These are phyloP conservation scores for Myxozyma neglecta DNA, from an alignment of 805 yeast species.

Conservation along the genomic window DNA sequence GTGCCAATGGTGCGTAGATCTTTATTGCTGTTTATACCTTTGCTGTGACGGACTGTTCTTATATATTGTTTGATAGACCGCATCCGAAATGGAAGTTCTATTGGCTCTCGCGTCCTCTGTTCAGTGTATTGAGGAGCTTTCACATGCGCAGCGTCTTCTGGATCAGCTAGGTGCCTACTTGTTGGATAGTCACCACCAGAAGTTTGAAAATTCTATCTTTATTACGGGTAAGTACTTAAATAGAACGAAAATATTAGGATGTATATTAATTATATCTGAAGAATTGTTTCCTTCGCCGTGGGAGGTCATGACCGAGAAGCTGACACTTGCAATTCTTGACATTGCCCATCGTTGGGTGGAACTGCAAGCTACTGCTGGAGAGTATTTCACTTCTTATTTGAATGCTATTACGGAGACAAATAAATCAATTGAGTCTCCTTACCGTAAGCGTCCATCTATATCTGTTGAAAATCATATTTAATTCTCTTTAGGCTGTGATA, in stretches of 20 bases:
- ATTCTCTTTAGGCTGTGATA: slow-evolving; percentile 9
- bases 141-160: slow-evolving; percentile 48
- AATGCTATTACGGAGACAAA: slow-evolving; percentile 31
- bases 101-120: slow-evolving; percentile 56
- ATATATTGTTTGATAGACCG: slow-evolving; percentile 9
- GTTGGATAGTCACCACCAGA: slow-evolving; percentile 47
- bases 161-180: slow-evolving; percentile 50
- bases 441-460: neutral
- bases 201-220: slow-evolving; percentile 40
- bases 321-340: slow-evolving; percentile 40
- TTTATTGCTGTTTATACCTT: neutral
- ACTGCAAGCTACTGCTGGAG: slow-evolving; percentile 34
- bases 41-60: neutral
- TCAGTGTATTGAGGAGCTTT: slow-evolving; percentile 39
- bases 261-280: neutral
- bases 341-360: slow-evolving; percentile 37
- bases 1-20: slow-evolving; percentile 10
- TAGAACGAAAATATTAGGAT: neutral
- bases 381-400: slow-evolving; percentile 35
- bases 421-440: slow-evolving; percentile 14
- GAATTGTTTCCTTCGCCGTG: slow-evolving; percentile 46
- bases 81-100: slow-evolving; percentile 52
- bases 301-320: slow-evolving; percentile 44
- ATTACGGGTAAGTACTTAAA: slow-evolving; percentile 24
- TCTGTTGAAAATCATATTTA: neutral